These are phyloP conservation scores for Apiotrichum sp. DNA, from an alignment of 1,284 basidiomycete species.

Conservation along the genomic window DNA sequence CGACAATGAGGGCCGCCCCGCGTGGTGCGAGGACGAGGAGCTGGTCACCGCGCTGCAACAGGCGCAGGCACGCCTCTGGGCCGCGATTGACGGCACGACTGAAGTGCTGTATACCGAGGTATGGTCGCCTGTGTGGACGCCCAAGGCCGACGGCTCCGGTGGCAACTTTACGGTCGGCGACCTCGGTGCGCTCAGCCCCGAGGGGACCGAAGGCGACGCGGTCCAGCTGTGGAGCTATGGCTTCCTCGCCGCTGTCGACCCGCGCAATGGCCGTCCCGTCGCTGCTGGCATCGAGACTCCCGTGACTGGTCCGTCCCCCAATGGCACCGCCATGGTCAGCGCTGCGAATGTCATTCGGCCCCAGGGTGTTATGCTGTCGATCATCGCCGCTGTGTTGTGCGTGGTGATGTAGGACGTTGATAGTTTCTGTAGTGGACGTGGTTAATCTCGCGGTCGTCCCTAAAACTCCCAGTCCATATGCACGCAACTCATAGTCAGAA, in stretches of 20 bases:
- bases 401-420: no score
- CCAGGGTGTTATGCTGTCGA: no score
- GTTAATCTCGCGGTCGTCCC: no score
- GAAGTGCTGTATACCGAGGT: slow-evolving; percentile 39
- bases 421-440: no score
- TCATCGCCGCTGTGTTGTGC: no score
- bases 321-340: no score
- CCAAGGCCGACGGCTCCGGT: slow-evolving; percentile 5
- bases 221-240: slow-evolving; percentile 47
- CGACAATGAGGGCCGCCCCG: slow-evolving; percentile 19
- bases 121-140: slow-evolving; percentile 29
- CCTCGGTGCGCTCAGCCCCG: slow-evolving; percentile 33
- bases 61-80: slow-evolving; percentile 48
- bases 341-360: no score
- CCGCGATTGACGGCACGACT: slow-evolving; percentile 44
- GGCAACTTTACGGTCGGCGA: slow-evolving; percentile 36
- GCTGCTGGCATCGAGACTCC: slow-evolving; percentile 14
- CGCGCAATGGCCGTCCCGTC: slow-evolving; percentile 27
- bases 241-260: slow-evolving; percentile 42
- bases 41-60: slow-evolving; percentile 38
- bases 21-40: slow-evolving; percentile 46
- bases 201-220: slow-evolving; percentile 46
- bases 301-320: no score
- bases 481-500: no score
- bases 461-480: no score